A percentile compares a stretch with the other conserved stretches of the same genome.
phyloP scores from a whole-genome alignment of 768 basidiomycete genomes.

The Kwoniella newhampshirensis region DNA sequence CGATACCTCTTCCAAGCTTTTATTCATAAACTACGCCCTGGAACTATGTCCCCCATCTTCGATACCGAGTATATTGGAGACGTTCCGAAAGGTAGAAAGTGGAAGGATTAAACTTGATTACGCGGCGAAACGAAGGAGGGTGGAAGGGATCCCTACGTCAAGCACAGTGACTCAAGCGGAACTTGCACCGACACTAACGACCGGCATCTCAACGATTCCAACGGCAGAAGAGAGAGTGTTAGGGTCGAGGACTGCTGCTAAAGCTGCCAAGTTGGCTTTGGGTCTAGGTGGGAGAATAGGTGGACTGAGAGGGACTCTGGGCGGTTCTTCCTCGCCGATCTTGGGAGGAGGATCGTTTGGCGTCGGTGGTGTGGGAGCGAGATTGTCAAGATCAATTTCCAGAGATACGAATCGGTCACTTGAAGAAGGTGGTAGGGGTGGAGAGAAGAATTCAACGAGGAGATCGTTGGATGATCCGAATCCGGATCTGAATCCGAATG shows the following conservation, averaged over 20 bases:
- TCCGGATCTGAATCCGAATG: no score
- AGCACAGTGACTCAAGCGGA: no score
- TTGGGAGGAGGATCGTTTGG: no score
- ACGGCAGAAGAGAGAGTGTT: slow-evolving; percentile 37
- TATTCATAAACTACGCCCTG: slow-evolving; percentile 74
- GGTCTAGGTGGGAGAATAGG: slow-evolving; percentile 16
- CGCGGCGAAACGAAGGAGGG: slow-evolving; percentile 57
- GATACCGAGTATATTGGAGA: slow-evolving; percentile 70
- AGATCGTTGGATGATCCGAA: neutral
- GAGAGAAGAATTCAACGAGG: slow-evolving; percentile 5
- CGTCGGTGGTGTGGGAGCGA: no score
- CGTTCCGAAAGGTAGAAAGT: slow-evolving; percentile 71
- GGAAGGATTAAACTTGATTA: slow-evolving; percentile 33
- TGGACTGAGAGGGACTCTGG: slow-evolving; percentile 4
- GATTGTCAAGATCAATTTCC: neutral
- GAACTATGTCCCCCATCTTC: slow-evolving; percentile 77
- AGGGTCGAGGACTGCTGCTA: slow-evolving; percentile 45
- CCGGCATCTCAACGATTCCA: slow-evolving; percentile 9
- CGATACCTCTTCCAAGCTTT: slow-evolving; percentile 67
- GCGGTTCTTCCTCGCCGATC: no score
- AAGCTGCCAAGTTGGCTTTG: slow-evolving; percentile 43
- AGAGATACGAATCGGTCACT: slow-evolving; percentile 13
- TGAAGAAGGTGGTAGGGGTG: slow-evolving; percentile 52
- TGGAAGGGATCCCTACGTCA: slow-evolving; percentile 20
- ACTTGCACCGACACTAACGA: slow-evolving; percentile 56